These are phyloP conservation scores for Fusarium bactridioides DNA, from an alignment of 2,329 filamentous ascomycete species.

Conservation along the genomic window DNA sequence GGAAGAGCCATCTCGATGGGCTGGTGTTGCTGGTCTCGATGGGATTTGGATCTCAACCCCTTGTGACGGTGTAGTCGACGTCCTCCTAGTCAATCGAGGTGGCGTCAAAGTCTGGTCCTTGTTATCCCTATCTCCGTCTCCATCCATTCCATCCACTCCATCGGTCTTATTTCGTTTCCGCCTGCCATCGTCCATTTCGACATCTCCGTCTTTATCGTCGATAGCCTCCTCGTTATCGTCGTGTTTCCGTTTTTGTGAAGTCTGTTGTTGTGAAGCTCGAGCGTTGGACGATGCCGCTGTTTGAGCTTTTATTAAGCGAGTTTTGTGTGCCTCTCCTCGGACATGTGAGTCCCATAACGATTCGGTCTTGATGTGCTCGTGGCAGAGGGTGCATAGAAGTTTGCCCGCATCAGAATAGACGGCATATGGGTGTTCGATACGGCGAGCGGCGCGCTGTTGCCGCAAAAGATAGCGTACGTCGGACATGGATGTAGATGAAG, in stretches of 20 bases:
- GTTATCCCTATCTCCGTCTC: conserved; percentile 28
- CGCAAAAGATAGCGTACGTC: conserved; percentile 83
- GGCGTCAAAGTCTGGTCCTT: conserved; percentile 47
- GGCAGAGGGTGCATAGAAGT: conserved; percentile 73
- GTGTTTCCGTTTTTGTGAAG: conserved; percentile 47
- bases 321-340: conserved; percentile 54
- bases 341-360: conserved; percentile 72
- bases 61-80: conserved; percentile 61
- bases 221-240: conserved; percentile 45
- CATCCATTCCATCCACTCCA: conserved; percentile 40
- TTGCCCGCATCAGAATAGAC: conserved; percentile 73
- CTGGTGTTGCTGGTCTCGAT: conserved; percentile 69
- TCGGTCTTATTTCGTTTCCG: conserved; percentile 58
- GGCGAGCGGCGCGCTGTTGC: conserved; percentile 76
- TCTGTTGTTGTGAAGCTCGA: conserved; percentile 20
- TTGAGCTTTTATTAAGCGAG: conserved; percentile 35
- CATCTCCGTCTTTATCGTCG: conserved; percentile 42
- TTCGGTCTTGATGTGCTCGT: conserved; percentile 70
- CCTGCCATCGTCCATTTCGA: conserved; percentile 48
- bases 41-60: conserved; percentile 70
- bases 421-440: conserved; percentile 74
- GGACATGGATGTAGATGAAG: conserved; percentile 63
- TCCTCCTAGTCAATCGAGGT: conserved; percentile 54
- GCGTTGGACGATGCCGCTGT: conserved; percentile 25
- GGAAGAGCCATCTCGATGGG: conserved; percentile 52